A percentile compares a stretch with the other conserved stretches of the same genome.
These are phyloP conservation scores for Berkeleyomyces rouxiae DNA, from an alignment of 2,329 filamentous ascomycete genomes.

Conservation along the genomic window DNA sequence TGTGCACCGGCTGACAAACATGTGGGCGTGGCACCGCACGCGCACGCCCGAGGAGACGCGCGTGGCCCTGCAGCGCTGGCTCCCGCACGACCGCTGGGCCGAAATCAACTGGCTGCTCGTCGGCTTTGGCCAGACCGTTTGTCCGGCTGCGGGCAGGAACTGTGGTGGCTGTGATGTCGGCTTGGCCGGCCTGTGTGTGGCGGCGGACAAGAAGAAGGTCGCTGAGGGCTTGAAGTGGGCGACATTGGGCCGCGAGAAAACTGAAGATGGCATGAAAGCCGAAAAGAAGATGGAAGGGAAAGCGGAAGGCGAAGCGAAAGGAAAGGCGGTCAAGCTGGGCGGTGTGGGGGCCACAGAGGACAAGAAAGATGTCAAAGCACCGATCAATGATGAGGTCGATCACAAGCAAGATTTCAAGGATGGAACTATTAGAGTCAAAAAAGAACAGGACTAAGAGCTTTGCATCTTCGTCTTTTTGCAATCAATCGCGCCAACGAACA, in stretches of 20 bases:
- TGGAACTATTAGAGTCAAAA: background rate
- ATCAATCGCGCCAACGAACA: too few species aligned
- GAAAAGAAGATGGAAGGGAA: conserved; percentile 19
- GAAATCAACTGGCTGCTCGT: conserved; percentile 86
- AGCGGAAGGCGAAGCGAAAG: conserved; percentile 17
- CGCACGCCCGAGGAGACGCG: conserved; percentile 71
- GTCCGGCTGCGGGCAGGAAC: conserved; percentile 50
- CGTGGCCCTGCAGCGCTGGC: conserved; percentile 58
- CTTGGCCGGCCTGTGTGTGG: conserved; percentile 56
- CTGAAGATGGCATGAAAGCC: conserved; percentile 15
- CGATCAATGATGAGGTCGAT: conserved; percentile 26
- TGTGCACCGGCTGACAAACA: conserved; percentile 84
- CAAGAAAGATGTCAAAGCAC: conserved; percentile 20
- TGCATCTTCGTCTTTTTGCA: too few species aligned
- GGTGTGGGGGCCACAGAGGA: conserved; percentile 17
- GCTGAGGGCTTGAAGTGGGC: conserved; percentile 36
- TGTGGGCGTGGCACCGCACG: conserved; percentile 83
- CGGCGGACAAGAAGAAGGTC: conserved; percentile 50
- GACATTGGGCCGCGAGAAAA: conserved; percentile 17
- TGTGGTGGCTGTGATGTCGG: conserved; percentile 81
- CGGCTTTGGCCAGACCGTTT: conserved; percentile 74
- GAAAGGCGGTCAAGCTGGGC: background rate
- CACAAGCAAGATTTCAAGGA: background rate
- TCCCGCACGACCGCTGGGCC: conserved; percentile 72
- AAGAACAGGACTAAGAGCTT: background rate